phyloP scores from a whole-genome alignment of 768 basidiomycete genomes.

The Heimioporus sp. region DNA sequence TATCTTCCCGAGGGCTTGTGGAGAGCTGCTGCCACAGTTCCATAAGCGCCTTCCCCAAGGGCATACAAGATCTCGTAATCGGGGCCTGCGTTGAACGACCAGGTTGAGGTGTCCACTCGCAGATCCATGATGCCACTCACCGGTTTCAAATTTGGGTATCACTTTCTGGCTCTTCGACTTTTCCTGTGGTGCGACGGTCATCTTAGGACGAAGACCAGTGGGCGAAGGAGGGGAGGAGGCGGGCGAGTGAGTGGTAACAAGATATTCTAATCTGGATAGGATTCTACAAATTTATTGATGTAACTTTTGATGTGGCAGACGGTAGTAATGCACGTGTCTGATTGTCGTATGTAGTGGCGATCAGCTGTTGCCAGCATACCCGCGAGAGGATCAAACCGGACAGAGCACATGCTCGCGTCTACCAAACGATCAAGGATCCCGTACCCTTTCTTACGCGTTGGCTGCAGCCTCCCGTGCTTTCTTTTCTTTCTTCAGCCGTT shows the following conservation, averaged over 20 bases:
- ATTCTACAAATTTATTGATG: constrained; percentile 10
- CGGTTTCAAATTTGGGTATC: constrained; percentile 72
- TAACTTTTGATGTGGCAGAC: constrained; percentile 6
- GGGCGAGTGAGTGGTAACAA: neutral
- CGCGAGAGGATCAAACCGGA: constrained; percentile 13
- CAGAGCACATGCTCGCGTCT: neutral
- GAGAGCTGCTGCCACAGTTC: constrained; percentile 84
- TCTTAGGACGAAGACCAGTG: neutral
- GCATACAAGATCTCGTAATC: constrained; percentile 73
- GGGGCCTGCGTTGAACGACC: constrained; percentile 44
- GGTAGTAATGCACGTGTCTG: constrained; percentile 2
- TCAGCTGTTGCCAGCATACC: neutral
- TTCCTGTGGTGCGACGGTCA: constrained; percentile 6
- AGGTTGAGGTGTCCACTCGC: neutral
- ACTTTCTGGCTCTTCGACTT: constrained; percentile 53
- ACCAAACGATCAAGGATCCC: neutral
- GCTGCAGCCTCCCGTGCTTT: constrained; percentile 48
- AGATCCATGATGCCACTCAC: constrained; percentile 33
- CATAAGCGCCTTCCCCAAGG: constrained; percentile 87
- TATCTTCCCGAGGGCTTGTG: constrained; percentile 79
- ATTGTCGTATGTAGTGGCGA: neutral
- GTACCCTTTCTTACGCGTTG: constrained; percentile 8
- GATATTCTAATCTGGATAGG: neutral
- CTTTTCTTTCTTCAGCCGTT: constrained; percentile 68
- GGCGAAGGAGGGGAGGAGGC: neutral